A percentile compares a stretch with the other conserved stretches of the same genome.
phyloP scores from a whole-genome alignment of 108 stramenopile species.

The Skeletonema menzelii region DNA sequence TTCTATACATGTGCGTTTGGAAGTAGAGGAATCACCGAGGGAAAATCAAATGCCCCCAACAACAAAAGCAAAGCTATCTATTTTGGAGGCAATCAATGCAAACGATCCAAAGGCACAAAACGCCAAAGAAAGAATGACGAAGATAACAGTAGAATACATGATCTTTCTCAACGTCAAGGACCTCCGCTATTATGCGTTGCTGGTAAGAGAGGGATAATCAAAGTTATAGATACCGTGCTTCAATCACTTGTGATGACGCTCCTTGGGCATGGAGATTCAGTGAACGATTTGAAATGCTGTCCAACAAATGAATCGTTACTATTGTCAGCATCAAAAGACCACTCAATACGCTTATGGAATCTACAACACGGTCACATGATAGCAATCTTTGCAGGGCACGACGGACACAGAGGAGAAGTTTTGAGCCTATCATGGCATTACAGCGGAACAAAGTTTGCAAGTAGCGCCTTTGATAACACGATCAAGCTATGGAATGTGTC shows the following conservation, averaged over 20 bases:
- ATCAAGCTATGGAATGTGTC: conserved; percentile 72
- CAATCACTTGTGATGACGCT: conserved; percentile 43
- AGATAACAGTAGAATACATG: not conserved
- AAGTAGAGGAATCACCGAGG: conserved; percentile 41
- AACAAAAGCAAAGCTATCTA: conserved; percentile 1
- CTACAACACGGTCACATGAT: conserved; percentile 55
- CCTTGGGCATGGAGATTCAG: conserved; percentile 67
- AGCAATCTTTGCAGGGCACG: conserved; percentile 79
- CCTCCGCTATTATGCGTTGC: conserved; percentile 69
- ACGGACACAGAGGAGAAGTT: conserved; percentile 76
- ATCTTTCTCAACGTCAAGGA: conserved; percentile 25
- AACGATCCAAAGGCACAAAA: not conserved
- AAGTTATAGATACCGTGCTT: conserved; percentile 66
- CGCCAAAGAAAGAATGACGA: not conserved
- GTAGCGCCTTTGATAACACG: conserved; percentile 75
- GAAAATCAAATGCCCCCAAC: not conserved
- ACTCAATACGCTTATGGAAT: conserved; percentile 87
- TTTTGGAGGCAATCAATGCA: not conserved
- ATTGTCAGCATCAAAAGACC: conserved; percentile 79
- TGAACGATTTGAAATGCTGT: conserved; percentile 66
- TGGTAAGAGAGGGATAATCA: conserved; percentile 59
- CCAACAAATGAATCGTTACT: conserved; percentile 65
- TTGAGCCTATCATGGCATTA: conserved; percentile 77
- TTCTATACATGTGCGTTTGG: conserved; percentile 76
- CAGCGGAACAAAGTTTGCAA: conserved; percentile 64